These are phyloP conservation scores for Phanerochaete carnosa DNA, from an alignment of 768 basidiomycete genomes.

Conservation along the genomic window DNA sequence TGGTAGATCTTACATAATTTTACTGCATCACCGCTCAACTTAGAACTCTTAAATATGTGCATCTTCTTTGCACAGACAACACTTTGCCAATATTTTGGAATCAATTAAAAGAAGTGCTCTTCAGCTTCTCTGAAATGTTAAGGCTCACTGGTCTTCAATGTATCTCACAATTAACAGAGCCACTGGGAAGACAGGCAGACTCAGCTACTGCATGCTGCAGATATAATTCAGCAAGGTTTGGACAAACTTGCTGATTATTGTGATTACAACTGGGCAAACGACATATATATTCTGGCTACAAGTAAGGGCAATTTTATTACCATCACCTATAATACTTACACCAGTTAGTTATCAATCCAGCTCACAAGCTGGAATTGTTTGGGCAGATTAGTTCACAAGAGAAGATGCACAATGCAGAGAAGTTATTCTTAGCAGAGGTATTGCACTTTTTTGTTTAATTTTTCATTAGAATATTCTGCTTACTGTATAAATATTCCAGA, in stretches of 20 bases:
- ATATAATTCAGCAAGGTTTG: conserved; percentile 5
- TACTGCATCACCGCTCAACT: not conserved
- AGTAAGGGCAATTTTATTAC: not conserved
- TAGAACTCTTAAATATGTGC: not conserved
- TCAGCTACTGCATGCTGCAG: not conserved
- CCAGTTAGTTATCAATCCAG: conserved; percentile 1
- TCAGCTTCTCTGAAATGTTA: conserved; percentile 25
- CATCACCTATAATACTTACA: not conserved
- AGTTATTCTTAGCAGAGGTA: no score
- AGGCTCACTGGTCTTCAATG: conserved; percentile 31
- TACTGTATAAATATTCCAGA: no score
- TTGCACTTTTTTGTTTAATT: no score
- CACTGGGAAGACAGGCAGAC: not conserved
- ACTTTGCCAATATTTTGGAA: not conserved
- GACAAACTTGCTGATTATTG: conserved; percentile 10
- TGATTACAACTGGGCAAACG: not conserved
- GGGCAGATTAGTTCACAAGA: no score
- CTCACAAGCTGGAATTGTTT: not conserved
- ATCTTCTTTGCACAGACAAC: not conserved
- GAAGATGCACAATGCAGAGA: no score
- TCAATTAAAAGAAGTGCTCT: not conserved
- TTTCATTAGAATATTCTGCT: no score
- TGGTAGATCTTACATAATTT: not conserved
- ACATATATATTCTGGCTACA: conserved; percentile 11
- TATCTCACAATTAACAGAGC: conserved; percentile 30